Evolutionary conservation across 805 yeast genomes (phyloP), one percentile per base, ranked within the genome.

Genomic region (Ogataea wickerhamii): DNA sequence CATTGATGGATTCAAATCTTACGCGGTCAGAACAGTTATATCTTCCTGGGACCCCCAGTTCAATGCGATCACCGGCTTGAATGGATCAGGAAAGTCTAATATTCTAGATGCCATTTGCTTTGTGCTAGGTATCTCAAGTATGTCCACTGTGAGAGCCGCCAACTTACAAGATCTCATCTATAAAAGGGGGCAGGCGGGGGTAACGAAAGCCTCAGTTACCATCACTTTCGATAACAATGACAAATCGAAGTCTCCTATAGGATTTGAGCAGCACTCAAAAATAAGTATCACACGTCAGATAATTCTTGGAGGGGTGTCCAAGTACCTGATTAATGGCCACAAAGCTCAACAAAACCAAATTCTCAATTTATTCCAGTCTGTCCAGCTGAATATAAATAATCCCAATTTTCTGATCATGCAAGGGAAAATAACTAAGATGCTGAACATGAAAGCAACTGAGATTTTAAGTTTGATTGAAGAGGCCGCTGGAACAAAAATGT

Each of bases 391-490:
- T 57, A 91, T 93, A 60, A 93, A 93, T 61, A 93, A 91, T 57
- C 98, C 99, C 22, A 93, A 93, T 60, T 93, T 93, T 63, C 72
- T 93, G 51, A 93, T 93, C 55, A 93, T 94, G 98, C 99, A 93
- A 64, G 99, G 99, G 43, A 87, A 88, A 58, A 93, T 94, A 64
- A 94, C 98, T 23, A 91, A 93, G 60, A 97, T 93, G 47, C 72
- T 93, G 53, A 93, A 93, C 60, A 93, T 93, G 98, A 87, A 86
- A 52, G 95, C 98, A 1, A 68, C 78, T 2, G 98, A 93, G 60
- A 85, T 91, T 28, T 64, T 93, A 46, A 81, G 96, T 4, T 71
- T 93, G 49, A 87, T 93, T 38, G 98, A 93, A 62, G 99, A 93
- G 64, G 98, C 98, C 0, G 96, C 98, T 0, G 98, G 99, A 5